phyloP scores from a whole-genome alignment of 495 filamentous ascomycete genomes.

The Sporormia fimetaria region DNA sequence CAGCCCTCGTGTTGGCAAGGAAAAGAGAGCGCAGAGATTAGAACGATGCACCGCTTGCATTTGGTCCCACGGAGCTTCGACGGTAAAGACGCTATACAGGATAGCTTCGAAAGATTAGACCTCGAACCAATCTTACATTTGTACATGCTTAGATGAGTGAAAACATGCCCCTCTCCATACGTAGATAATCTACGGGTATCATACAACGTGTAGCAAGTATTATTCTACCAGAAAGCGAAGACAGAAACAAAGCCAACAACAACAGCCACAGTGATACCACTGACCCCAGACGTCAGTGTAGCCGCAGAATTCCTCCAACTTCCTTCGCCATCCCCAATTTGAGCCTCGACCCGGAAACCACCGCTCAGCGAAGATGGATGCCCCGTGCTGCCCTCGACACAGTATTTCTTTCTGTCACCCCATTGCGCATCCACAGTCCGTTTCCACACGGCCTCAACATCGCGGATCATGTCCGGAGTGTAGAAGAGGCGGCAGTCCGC shows the following conservation, averaged over 20 bases:
- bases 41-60: too few species aligned
- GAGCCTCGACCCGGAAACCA: neutral
- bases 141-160: constrained; percentile 4
- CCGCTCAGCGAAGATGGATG: constrained; percentile 7
- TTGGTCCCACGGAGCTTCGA: too few species aligned
- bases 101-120: constrained; percentile 25
- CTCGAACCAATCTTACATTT: constrained; percentile 1
- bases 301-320: neutral
- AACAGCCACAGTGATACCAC: neutral
- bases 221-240: neutral
- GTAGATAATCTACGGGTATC: constrained; percentile 8
- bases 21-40: too few species aligned
- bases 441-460: constrained; percentile 19
- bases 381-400: constrained; percentile 17
- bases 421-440: constrained; percentile 20
- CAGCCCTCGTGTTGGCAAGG: too few species aligned
- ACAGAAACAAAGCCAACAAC: constrained; percentile 2
- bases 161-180: constrained; percentile 4
- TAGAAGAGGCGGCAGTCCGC: constrained; percentile 26
- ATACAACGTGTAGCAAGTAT: neutral
- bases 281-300: neutral
- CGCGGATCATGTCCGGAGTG: constrained; percentile 13
- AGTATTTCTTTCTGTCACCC: constrained; percentile 15
- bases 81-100: too few species aligned
- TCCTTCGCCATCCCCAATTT: neutral